Conservation (phyloP, 768 basidiomycete genomes). For the Boletus vermiculosoides region DNA sequence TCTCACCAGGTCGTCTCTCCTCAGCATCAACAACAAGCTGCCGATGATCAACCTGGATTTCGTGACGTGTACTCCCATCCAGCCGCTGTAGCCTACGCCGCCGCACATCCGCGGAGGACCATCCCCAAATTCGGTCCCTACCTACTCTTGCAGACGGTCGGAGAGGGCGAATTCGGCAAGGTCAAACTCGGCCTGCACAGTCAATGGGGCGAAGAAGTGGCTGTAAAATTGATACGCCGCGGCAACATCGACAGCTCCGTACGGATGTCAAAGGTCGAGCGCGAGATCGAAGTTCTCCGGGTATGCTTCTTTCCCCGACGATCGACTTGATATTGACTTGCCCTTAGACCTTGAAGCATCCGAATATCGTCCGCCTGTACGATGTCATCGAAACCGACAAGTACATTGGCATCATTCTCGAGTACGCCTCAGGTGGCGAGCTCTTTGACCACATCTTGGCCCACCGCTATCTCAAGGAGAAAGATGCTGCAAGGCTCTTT, state of each 20-base stretch:
- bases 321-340: conserved; percentile 6
- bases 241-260: conserved; percentile 86
- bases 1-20: conserved; percentile 69
- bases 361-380: conserved; percentile 96
- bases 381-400: conserved; percentile 99
- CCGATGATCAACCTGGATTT: conserved; percentile 48
- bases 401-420: conserved; percentile 98
- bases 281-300: conserved; percentile 95
- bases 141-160: conserved; percentile 90
- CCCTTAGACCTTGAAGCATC: conserved; percentile 84
- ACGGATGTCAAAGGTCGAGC: conserved; percentile 91
- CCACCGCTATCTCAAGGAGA: conserved; percentile 92
- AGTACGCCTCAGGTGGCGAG: conserved; percentile 97
- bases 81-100: conserved; percentile 77
- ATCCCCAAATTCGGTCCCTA: conserved; percentile 97
- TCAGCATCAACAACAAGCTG: conserved; percentile 38
- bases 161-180: conserved; percentile 98
- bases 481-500: conserved; percentile 93
- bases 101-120: conserved; percentile 79
- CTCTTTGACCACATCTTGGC: conserved; percentile 99
- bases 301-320: conserved; percentile 44
- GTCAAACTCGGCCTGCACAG: conserved; percentile 96
- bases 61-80: conserved; percentile 83
- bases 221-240: conserved; percentile 92
- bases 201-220: conserved; percentile 97